Evolutionary conservation across 23 red algal species (phyloP).

Genomic region (Gracilariopsis chorda): DNA sequence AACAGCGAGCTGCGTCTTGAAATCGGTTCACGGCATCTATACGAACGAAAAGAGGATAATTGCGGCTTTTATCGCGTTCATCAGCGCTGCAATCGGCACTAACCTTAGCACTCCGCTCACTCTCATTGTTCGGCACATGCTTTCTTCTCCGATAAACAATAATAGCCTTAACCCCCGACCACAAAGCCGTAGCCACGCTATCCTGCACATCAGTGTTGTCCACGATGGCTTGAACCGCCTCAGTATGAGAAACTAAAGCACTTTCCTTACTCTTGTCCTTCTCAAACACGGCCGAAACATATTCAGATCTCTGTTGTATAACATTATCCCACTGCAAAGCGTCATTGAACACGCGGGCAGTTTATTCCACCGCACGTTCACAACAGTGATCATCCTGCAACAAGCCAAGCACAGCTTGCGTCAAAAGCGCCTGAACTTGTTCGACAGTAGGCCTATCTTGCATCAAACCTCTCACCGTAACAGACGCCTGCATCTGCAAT

Average conservation of each 20-base stretch:
- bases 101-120: no score
- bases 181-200: constrained; percentile 19
- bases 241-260: neutral
- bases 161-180: constrained; percentile 31
- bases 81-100: no score
- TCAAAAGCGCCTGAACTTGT: constrained; percentile 10
- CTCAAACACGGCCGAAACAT: neutral
- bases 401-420: constrained; percentile 16
- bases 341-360: neutral
- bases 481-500: constrained; percentile 24
- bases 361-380: neutral
- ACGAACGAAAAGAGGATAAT: no score
- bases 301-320: neutral
- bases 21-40: no score
- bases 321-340: neutral
- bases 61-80: no score
- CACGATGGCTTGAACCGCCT: constrained; percentile 6
- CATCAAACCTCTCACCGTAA: constrained; percentile 31
- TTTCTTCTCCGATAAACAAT: neutral
- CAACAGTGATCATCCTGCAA: constrained; percentile 31
- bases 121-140: neutral
- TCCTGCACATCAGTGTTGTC: constrained; percentile 11
- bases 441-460: constrained; percentile 3
- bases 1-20: no score
- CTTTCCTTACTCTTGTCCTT: neutral